phyloP scores from a whole-genome alignment of 139 green algal species.

The Picochlorum sp. region DNA sequence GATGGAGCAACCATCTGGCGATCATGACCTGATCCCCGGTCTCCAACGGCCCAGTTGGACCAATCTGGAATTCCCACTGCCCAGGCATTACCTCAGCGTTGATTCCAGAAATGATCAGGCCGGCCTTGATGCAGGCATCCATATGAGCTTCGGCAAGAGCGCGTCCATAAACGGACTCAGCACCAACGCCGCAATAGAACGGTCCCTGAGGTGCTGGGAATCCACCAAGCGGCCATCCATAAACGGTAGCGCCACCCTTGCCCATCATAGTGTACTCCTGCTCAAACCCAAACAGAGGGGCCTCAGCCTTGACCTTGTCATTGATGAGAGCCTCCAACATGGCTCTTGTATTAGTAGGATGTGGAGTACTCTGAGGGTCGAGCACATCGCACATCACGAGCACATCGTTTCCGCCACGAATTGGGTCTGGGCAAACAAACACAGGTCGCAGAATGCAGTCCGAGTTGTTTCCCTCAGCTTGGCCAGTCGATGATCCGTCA shows the following conservation, averaged over 20 bases:
- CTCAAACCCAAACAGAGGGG: constrained; percentile 77
- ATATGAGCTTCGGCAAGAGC: constrained; percentile 71
- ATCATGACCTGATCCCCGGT: constrained; percentile 68
- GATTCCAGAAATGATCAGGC: constrained; percentile 72
- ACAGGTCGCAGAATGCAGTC: constrained; percentile 87
- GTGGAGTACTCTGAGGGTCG: constrained; percentile 54
- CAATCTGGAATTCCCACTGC: constrained; percentile 92
- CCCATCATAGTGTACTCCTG: constrained; percentile 85
- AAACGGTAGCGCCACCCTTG: constrained; percentile 31
- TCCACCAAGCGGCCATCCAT: constrained; percentile 71
- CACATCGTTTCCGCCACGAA: constrained; percentile 77
- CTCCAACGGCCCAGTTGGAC: constrained; percentile 66
- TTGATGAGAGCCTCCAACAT: constrained; percentile 58
- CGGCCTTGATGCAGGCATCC: constrained; percentile 75
- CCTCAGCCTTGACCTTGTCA: constrained; percentile 49
- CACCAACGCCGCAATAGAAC: constrained; percentile 81
- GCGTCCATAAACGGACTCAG: constrained; percentile 69
- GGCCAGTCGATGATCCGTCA: constrained; percentile 58
- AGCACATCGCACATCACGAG: constrained; percentile 85
- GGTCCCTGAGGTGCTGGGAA: constrained; percentile 82
- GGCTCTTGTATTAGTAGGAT: constrained; percentile 77
- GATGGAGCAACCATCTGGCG: constrained; percentile 69
- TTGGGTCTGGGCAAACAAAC: constrained; percentile 70
- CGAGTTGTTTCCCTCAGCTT: constrained; percentile 82
- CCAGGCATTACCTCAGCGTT: constrained; percentile 88